Conservation (phyloP, 495 filamentous ascomycete species). For the Penicillium cosmopolitanum region DNA sequence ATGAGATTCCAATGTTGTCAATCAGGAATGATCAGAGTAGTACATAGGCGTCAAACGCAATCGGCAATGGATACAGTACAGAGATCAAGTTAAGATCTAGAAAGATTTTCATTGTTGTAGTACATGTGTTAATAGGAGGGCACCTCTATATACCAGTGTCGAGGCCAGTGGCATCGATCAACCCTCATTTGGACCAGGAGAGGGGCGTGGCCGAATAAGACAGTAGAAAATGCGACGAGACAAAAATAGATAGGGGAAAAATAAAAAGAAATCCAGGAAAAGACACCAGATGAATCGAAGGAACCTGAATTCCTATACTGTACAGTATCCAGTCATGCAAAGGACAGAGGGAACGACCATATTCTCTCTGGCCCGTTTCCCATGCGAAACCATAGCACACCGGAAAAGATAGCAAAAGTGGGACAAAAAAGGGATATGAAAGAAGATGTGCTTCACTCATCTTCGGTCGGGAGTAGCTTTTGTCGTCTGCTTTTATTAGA, state of each 20-base stretch:
- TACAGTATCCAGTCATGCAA: conserved; percentile 48
- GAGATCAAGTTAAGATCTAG: conserved; percentile 2
- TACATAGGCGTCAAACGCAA: background rate
- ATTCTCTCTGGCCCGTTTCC: conserved; percentile 29
- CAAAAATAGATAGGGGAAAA: conserved; percentile 11
- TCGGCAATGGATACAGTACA: background rate
- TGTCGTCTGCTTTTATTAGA: conserved; percentile 45
- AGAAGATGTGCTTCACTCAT: conserved; percentile 28
- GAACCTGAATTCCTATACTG: conserved; percentile 45
- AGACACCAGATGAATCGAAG: conserved; percentile 44
- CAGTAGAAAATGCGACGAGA: conserved; percentile 12
- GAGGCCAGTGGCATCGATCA: conserved; percentile 12
- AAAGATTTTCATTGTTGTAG: conserved; percentile 30
- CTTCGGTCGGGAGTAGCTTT: conserved; percentile 14
- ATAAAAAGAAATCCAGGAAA: conserved; percentile 25
- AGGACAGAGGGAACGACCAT: conserved; percentile 30
- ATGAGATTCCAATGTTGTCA: conserved; percentile 26
- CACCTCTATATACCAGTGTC: conserved; percentile 32
- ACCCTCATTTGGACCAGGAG: conserved; percentile 22
- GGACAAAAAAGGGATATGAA: conserved; percentile 29
- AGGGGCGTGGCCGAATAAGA: conserved; percentile 22
- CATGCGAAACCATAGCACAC: conserved; percentile 35
- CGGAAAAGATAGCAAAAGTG: conserved; percentile 25
- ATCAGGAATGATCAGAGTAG: conserved; percentile 14
- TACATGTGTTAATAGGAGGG: conserved; percentile 26